Evolutionary conservation across 495 filamentous ascomycete species (phyloP).

Genomic region (Penicillium simplicissimum): DNA sequence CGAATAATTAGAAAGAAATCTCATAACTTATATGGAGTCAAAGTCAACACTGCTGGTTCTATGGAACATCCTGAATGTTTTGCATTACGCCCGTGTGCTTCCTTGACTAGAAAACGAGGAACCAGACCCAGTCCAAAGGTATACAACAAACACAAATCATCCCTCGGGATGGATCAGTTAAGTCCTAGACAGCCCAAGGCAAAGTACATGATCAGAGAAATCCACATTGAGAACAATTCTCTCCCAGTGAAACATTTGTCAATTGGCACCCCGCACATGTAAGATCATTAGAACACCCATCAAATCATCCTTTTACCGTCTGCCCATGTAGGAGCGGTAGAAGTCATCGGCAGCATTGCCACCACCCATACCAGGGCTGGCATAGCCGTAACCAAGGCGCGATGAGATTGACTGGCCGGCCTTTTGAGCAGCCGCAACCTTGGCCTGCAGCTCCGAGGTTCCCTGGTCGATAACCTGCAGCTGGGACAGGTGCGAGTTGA

Average conservation of each 20-base stretch:
- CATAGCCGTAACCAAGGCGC: constrained; percentile 60
- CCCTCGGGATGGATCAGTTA: background rate
- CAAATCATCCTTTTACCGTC: constrained; percentile 42
- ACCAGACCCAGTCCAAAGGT: background rate
- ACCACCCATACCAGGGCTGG: constrained; percentile 55
- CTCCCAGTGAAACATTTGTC: constrained; percentile 17
- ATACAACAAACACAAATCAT: constrained; percentile 5
- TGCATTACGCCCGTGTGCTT: background rate
- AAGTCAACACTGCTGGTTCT: background rate
- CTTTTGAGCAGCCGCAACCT: constrained; percentile 78
- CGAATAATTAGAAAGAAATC: background rate
- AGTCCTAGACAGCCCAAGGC: background rate
- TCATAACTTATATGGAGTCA: background rate
- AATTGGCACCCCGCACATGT: constrained; percentile 13
- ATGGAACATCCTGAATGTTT: background rate
- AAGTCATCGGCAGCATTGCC: constrained; percentile 75
- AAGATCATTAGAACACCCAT: constrained; percentile 26
- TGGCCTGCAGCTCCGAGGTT: constrained; percentile 73
- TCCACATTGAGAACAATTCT: constrained; percentile 14
- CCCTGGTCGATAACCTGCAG: constrained; percentile 90
- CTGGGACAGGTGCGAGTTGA: constrained; percentile 86
- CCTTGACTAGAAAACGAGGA: background rate
- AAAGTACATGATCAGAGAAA: constrained; percentile 2
- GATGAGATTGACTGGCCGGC: constrained; percentile 65
- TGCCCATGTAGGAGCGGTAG: constrained; percentile 74